Conservation (phyloP, 2,329 filamentous ascomycete species). For the Alternaria ethzedia region DNA sequence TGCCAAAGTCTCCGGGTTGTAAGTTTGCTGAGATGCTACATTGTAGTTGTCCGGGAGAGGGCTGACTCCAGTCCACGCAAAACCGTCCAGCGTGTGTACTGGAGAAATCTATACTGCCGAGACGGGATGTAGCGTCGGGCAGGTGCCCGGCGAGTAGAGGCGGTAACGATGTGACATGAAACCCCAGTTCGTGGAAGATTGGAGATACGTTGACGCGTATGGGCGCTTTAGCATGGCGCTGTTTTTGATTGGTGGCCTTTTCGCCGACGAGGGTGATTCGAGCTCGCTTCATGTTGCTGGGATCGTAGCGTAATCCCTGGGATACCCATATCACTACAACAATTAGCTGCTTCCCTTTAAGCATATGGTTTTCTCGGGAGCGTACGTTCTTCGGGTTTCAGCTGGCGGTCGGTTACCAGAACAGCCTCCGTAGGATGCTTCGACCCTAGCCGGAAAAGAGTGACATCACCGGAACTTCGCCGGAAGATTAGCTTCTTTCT, state of each 20-base stretch:
- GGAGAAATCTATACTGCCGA: neutral
- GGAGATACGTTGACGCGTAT: neutral
- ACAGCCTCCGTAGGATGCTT: neutral
- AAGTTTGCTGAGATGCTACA: neutral
- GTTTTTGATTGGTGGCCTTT: neutral
- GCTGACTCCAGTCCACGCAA: neutral
- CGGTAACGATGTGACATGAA: fast-evolving
- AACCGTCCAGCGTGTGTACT: neutral
- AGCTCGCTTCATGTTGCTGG: neutral
- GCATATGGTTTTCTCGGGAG: fast-evolving
- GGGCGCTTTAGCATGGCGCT: neutral
- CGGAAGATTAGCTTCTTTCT: neutral
- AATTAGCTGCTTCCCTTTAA: neutral
- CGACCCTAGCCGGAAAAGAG: neutral
- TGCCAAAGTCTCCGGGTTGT: fast-evolving
- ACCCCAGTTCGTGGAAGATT: neutral
- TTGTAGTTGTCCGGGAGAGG: neutral
- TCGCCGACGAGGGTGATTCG: neutral
- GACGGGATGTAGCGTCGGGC: fast-evolving
- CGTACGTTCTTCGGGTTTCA: neutral
- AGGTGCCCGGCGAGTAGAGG: neutral
- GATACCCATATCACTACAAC: fast-evolving
- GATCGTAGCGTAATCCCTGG: fast-evolving
- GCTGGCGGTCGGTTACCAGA: neutral
- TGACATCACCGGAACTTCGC: neutral